These are phyloP conservation scores for Artemisia annua DNA, from an alignment of 129 eudicot species.

Conservation along the genomic window DNA sequence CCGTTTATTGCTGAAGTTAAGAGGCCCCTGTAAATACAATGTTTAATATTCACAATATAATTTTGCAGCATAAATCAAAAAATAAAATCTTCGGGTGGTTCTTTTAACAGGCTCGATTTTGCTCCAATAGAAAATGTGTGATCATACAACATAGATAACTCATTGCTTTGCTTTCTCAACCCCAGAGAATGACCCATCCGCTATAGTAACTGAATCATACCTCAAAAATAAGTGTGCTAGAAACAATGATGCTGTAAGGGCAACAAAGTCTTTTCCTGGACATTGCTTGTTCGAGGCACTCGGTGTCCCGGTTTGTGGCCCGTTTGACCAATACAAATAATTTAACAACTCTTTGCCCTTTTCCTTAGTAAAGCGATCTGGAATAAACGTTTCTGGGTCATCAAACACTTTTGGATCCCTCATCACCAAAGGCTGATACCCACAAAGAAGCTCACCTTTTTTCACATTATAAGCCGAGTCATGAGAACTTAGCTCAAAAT, in stretches of 20 bases:
- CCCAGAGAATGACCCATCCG: slow-evolving; percentile 21
- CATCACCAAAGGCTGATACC: slow-evolving; percentile 57
- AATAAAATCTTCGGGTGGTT: neutral
- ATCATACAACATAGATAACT: neutral
- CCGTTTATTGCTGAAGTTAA: neutral
- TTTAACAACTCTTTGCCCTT: slow-evolving; percentile 57
- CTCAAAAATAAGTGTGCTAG: slow-evolving; percentile 55
- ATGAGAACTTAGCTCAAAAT: slow-evolving; percentile 44
- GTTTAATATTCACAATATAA: slow-evolving; percentile 14
- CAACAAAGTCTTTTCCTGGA: slow-evolving; percentile 60
- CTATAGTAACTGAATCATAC: slow-evolving; percentile 48
- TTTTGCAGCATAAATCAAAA: slow-evolving; percentile 6
- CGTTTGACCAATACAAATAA: slow-evolving; percentile 70
- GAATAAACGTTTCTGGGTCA: slow-evolving; percentile 49
- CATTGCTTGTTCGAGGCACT: slow-evolving; percentile 55
- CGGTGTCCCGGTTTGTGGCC: slow-evolving; percentile 48
- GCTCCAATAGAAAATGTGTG: neutral
- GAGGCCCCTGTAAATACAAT: neutral
- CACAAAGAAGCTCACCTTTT: slow-evolving; percentile 59
- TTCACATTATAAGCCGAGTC: slow-evolving; percentile 47
- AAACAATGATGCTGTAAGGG: slow-evolving; percentile 46
- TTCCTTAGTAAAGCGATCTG: slow-evolving; percentile 56
- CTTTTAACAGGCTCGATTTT: neutral
- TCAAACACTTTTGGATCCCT: slow-evolving; percentile 52
- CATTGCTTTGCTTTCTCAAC: slow-evolving; percentile 27